Evolutionary conservation across 208 protist species (phyloP).

Genomic region (Leishmania braziliensis): DNA sequence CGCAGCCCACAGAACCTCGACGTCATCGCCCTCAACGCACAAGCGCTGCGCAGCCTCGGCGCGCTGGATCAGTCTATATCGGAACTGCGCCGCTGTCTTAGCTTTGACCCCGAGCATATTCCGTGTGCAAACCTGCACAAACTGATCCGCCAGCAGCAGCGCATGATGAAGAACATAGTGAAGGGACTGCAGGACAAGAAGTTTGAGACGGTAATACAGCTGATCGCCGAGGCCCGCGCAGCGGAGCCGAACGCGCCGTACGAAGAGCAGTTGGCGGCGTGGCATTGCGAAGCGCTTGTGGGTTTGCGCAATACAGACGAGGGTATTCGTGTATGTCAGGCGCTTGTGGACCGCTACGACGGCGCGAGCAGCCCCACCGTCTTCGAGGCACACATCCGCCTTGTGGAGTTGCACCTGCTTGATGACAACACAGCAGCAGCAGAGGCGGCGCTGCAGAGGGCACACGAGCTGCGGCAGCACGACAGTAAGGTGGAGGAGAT

Average conservation of each 20-base stretch:
- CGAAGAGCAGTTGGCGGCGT: conserved; percentile 69
- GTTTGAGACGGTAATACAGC: conserved; percentile 46
- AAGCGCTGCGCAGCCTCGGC: conserved; percentile 71
- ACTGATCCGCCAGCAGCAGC: conserved; percentile 70
- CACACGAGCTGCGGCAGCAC: conserved; percentile 32
- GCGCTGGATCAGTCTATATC: conserved; percentile 66
- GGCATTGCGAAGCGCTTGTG: conserved; percentile 80
- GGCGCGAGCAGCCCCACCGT: conserved; percentile 45
- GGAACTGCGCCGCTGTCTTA: conserved; percentile 79
- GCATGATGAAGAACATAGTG: conserved; percentile 38
- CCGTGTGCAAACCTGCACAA: conserved; percentile 72
- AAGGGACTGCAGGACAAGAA: conserved; percentile 42
- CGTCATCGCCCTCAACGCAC: conserved; percentile 72
- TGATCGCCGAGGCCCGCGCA: conserved; percentile 48
- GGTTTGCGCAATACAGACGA: conserved; percentile 54
- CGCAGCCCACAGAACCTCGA: conserved; percentile 72
- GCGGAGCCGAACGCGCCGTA: conserved; percentile 60
- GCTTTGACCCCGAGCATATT: conserved; percentile 84
- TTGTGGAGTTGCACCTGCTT: conserved; percentile 81
- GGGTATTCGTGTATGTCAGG: conserved; percentile 59
- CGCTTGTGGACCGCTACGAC: conserved; percentile 36
- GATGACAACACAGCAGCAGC: conserved; percentile 71
- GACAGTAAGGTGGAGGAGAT: conserved; percentile 41
- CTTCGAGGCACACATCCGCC: conserved; percentile 56
- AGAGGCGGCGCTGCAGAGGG: conserved; percentile 57